These are phyloP conservation scores for Beverwykella pulmonaria DNA, from an alignment of 495 filamentous ascomycete species.

Conservation along the genomic window DNA sequence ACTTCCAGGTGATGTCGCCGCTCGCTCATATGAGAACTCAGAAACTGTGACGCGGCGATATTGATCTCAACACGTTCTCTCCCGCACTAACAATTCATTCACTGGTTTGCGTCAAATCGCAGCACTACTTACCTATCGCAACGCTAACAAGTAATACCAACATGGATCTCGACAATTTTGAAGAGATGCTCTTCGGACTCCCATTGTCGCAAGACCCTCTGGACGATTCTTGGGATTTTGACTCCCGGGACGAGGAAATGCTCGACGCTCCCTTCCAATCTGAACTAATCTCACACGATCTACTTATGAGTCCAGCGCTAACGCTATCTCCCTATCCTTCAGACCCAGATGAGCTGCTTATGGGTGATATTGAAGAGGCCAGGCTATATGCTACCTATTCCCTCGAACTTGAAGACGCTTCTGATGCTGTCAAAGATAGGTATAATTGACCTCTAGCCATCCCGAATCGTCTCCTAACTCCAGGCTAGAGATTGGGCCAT, in stretches of 20 bases:
- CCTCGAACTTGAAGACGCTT: neutral
- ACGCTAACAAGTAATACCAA: neutral
- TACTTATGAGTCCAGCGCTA: neutral
- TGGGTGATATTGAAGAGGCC: neutral
- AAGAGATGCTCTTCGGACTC: slow-evolving; percentile 40
- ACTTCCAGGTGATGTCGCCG: neutral
- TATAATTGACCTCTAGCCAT: neutral
- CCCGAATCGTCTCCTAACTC: neutral
- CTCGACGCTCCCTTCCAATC: slow-evolving; percentile 3
- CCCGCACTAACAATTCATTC: neutral
- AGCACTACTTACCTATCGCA: neutral
- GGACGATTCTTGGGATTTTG: slow-evolving; percentile 15
- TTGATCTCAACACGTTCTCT: neutral
- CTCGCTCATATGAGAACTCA: too few relatives aligned
- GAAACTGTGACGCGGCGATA: too few relatives aligned
- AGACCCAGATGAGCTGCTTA: slow-evolving; percentile 1
- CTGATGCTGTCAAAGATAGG: neutral
- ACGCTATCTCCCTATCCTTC: neutral
- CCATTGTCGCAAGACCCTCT: slow-evolving; percentile 39
- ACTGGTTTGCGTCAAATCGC: neutral
- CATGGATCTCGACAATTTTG: slow-evolving; percentile 26
- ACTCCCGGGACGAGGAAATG: slow-evolving; percentile 17
- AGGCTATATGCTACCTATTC: neutral
- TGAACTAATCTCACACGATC: neutral
- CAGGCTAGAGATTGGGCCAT: slow-evolving; percentile 46